phyloP scores from a whole-genome alignment of 495 filamentous ascomycete species.

The Aspergillus carlsbadensis region DNA sequence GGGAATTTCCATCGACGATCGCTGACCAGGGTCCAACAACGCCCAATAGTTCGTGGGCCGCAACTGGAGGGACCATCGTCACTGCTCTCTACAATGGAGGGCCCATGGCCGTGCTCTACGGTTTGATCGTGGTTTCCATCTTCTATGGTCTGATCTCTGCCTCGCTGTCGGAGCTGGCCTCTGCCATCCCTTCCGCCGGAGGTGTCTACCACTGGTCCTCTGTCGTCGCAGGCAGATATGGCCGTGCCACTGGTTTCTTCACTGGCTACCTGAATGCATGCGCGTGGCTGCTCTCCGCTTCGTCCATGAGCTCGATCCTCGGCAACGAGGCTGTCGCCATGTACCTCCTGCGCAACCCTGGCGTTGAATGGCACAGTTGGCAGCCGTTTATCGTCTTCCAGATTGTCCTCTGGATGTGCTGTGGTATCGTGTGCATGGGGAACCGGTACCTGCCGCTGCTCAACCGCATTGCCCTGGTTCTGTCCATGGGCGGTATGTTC shows the following conservation, averaged over 20 bases:
- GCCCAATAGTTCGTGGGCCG: slow-evolving; percentile 7
- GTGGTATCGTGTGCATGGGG: slow-evolving; percentile 62
- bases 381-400: slow-evolving; percentile 73
- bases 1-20: neutral
- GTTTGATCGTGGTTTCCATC: slow-evolving; percentile 13
- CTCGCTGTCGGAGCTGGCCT: slow-evolving; percentile 53
- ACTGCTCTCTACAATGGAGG: slow-evolving; percentile 14
- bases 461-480: slow-evolving; percentile 63
- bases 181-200: slow-evolving; percentile 72
- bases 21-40: neutral
- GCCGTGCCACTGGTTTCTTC: slow-evolving; percentile 70
- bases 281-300: slow-evolving; percentile 64
- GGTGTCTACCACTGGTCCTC: slow-evolving; percentile 85
- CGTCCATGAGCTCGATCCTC: slow-evolving; percentile 67
- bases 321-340: slow-evolving; percentile 66
- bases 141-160: slow-evolving; percentile 24
- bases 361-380: slow-evolving; percentile 62
- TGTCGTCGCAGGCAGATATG: slow-evolving; percentile 68
- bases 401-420: slow-evolving; percentile 65
- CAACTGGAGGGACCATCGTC: slow-evolving; percentile 15
- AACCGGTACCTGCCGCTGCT: slow-evolving; percentile 67
- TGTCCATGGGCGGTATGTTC: slow-evolving; percentile 66
- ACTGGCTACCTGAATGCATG: slow-evolving; percentile 78
- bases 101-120: slow-evolving; percentile 9
- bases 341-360: slow-evolving; percentile 69